These are phyloP conservation scores for Nicotiana sylvestris DNA, from an alignment of 257 asterid genomes.

Conservation along the genomic window DNA sequence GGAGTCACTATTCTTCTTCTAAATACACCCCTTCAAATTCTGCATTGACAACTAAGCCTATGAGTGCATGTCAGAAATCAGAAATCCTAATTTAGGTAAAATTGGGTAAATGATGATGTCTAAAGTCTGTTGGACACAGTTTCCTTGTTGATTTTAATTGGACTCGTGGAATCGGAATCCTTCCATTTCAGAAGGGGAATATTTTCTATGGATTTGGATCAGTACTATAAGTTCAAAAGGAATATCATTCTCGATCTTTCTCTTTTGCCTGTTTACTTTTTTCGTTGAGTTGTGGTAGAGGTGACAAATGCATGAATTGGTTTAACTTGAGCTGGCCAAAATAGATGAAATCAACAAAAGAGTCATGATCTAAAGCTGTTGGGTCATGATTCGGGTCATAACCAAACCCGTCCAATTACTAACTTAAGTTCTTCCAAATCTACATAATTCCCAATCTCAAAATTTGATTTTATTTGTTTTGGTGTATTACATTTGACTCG, in stretches of 20 bases:
- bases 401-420: neutral
- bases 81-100: neutral
- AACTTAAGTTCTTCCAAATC: too few relatives aligned
- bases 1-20: neutral
- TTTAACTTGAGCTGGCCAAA: too few relatives aligned
- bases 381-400: neutral
- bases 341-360: too few relatives aligned
- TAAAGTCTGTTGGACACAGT: neutral
- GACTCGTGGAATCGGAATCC: neutral
- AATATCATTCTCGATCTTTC: neutral
- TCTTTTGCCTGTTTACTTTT: neutral
- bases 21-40: neutral
- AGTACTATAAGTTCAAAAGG: too few relatives aligned
- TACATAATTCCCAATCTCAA: neutral
- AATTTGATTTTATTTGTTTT: neutral
- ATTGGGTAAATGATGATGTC: neutral
- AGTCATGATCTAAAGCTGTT: neutral
- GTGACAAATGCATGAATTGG: neutral
- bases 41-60: slow-evolving; percentile 8
- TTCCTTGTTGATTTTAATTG: neutral
- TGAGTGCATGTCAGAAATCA: slow-evolving; percentile 7
- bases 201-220: neutral
- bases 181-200: neutral
- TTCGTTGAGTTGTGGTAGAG: neutral
- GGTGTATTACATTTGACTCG: too few relatives aligned